Conservation (phyloP, 106 monocot genomes). For the Cymbidium sinense region DNA sequence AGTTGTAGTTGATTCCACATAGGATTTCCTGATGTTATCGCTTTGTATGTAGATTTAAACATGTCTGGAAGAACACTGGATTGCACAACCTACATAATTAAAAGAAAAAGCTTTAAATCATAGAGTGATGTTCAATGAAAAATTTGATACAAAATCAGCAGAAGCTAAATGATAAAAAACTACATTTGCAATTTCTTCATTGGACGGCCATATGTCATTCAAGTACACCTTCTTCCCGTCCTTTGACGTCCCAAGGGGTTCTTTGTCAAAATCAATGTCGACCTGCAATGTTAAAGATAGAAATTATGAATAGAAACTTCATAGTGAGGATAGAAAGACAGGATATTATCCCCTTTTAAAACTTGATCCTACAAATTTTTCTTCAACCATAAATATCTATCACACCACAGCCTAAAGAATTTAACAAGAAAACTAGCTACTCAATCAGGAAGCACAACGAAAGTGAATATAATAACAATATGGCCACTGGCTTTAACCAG, state of each 20-base stretch:
- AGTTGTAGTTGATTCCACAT: conserved; percentile 48
- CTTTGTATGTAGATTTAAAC: conserved; percentile 50
- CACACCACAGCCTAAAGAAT: no score
- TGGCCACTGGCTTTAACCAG: no score
- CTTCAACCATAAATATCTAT: no score
- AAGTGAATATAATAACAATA: no score
- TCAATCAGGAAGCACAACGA: no score
- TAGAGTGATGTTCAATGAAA: not conserved
- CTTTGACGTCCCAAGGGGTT: conserved; percentile 51
- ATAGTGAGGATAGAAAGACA: not conserved
- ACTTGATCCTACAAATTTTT: no score
- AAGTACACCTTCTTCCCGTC: conserved; percentile 50
- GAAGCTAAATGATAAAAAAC: not conserved
- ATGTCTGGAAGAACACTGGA: conserved; percentile 63
- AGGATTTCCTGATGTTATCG: conserved; percentile 40
- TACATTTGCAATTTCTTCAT: conserved; percentile 56
- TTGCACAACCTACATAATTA: conserved; percentile 42
- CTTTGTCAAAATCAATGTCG: conserved; percentile 51
- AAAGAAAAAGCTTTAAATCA: not conserved
- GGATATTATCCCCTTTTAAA: not conserved
- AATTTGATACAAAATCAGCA: not conserved
- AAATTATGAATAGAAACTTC: not conserved
- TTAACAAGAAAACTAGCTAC: no score
- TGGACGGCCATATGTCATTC: conserved; percentile 57
- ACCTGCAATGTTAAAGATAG: conserved; percentile 27